A percentile compares a stretch with the other conserved stretches of the same genome.
These are phyloP conservation scores for Lunasporangiospora selenospora DNA, from an alignment of 192 early-diverging fungal species.

Conservation along the genomic window DNA sequence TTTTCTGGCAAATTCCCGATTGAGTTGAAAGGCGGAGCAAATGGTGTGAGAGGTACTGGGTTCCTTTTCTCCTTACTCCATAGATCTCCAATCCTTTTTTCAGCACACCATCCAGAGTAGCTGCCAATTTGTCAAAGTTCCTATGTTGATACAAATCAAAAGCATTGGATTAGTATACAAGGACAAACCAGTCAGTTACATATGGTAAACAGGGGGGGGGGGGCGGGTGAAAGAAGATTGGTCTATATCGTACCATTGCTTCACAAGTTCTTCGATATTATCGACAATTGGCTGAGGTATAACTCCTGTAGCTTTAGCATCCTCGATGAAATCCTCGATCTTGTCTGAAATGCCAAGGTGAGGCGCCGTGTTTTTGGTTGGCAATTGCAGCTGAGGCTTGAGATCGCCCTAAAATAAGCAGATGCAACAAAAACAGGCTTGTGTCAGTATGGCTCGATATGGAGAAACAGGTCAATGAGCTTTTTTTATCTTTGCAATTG, in stretches of 20 bases:
- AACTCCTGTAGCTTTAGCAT: conserved; percentile 7
- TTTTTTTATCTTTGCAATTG: too few relatives aligned
- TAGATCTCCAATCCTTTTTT: conserved; percentile 32
- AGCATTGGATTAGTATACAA: too few relatives aligned
- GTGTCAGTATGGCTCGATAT: too few relatives aligned
- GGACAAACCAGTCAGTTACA: too few relatives aligned
- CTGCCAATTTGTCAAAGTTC: conserved; percentile 18
- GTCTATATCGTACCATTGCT: conserved; percentile 41
- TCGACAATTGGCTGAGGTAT: conserved; percentile 33
- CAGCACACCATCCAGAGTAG: conserved; percentile 10
- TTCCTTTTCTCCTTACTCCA: conserved; percentile 8
- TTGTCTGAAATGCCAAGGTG: conserved; percentile 7
- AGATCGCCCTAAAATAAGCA: conserved; percentile 24
- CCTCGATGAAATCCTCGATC: conserved; percentile 19
- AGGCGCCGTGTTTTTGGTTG: conserved; percentile 21
- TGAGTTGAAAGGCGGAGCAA: background rate
- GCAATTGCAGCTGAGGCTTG: conserved; percentile 22
- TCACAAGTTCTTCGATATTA: conserved; percentile 26
- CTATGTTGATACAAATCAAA: too few relatives aligned
- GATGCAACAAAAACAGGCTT: too few relatives aligned
- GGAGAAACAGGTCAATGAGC: too few relatives aligned
- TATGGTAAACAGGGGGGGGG: too few relatives aligned
- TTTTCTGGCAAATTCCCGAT: conserved; percentile 12
- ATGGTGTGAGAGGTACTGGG: background rate
- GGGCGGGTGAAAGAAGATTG: too few relatives aligned